Evolutionary conservation across 2,329 filamentous ascomycete genomes (phyloP).

Genomic region (Cadophora gregata): DNA sequence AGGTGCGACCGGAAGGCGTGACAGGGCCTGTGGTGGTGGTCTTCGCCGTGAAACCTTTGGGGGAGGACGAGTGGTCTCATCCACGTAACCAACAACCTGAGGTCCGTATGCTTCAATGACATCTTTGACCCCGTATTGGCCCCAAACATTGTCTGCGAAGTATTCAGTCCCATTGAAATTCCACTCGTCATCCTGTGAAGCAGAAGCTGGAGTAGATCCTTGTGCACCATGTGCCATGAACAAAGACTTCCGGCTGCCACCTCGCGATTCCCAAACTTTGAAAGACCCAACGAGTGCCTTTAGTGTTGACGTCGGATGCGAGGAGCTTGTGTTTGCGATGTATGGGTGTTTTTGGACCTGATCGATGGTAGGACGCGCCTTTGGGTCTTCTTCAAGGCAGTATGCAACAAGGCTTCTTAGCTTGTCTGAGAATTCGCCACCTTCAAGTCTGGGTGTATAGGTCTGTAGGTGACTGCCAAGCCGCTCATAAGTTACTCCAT

Average conservation of each 20-base stretch:
- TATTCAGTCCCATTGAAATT: constrained; percentile 70
- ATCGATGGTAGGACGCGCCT: constrained; percentile 71
- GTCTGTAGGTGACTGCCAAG: constrained; percentile 63
- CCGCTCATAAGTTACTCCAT: constrained; percentile 54
- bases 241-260: constrained; percentile 71
- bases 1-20: constrained; percentile 59
- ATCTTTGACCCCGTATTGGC: constrained; percentile 59
- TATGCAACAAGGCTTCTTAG: constrained; percentile 75
- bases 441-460: constrained; percentile 72
- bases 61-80: constrained; percentile 55
- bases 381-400: constrained; percentile 72
- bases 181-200: constrained; percentile 64
- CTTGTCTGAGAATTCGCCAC: constrained; percentile 71
- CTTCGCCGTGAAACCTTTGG: constrained; percentile 54
- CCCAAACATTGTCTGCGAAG: constrained; percentile 65
- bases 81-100: constrained; percentile 57
- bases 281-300: constrained; percentile 73
- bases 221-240: constrained; percentile 66
- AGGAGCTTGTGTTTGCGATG: constrained; percentile 64
- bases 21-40: constrained; percentile 63
- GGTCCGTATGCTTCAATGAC: constrained; percentile 67
- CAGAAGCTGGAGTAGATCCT: constrained; percentile 46
- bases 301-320: constrained; percentile 69
- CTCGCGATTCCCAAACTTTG: constrained; percentile 76
- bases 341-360: constrained; percentile 74